Evolutionary conservation across 2,329 filamentous ascomycete species (phyloP), one percentile per base, ranked within the genome.

Genomic region (Aspergillus fructus): DNA sequence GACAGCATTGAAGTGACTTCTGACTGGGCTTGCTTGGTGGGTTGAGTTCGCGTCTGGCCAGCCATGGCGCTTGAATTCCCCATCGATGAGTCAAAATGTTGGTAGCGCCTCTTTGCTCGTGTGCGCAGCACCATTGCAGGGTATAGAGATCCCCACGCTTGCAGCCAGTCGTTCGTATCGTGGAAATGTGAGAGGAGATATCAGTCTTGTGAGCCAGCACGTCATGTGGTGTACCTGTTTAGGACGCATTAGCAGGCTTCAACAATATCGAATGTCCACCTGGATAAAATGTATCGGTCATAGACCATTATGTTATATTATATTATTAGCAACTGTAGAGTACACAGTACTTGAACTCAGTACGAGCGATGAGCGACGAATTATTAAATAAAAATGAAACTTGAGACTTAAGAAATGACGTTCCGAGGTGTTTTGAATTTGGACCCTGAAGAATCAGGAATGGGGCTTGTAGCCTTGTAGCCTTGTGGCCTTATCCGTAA

Each of bases 51-150:
- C 64, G 68, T 68, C 62, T 59, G 56, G 65, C 61, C 53, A 33
- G 45, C 34, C 50, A 39, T 23, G 65, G 66, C 64, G 67, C 73
- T 76, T 72, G 74, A 76, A 71, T 70, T 75, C 71, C 72, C 68
- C 59, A 53, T 55, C 13, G 40, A 48, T 56, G 11, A 47, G 43
- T 39, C 24, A 13, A 23, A n/a, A 46, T 24, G n/a, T 56, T 4
- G 12, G 5, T 21, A 9, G 39, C 19, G 56, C 55, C 50, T 61
- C 42, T 55, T 49, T 49, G 58, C 43, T 49, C 50, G 58, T 49
- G 46, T 42, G 47, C 51, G 17, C 33, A 45, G 48, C 53, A 47
- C 51, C 53, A 49, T 40, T 30, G 53, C 47, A 50, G 46, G 40
- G 53, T 24, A 23, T 49, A 42, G n/a, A 21, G n/a, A 27, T 49